phyloP scores from a whole-genome alignment of 805 yeast genomes.

The Candida lessepsii region DNA sequence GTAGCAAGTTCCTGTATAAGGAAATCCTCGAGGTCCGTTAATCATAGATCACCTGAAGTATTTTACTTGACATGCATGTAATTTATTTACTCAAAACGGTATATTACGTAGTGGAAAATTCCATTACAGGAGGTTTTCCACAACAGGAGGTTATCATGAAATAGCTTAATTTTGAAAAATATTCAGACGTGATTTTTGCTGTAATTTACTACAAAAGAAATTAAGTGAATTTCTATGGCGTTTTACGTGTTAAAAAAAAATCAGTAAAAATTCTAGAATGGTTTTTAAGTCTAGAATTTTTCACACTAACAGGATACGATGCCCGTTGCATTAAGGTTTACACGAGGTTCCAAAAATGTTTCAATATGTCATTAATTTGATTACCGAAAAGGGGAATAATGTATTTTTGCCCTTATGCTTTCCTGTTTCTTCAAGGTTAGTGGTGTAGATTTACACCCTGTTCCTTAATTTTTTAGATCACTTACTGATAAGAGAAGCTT shows the following conservation, averaged over 20 bases:
- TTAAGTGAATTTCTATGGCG: neutral
- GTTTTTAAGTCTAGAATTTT: neutral
- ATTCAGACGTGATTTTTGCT: neutral
- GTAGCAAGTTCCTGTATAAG: too few species aligned
- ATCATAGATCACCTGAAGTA: too few species aligned
- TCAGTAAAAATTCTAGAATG: conserved; percentile 1
- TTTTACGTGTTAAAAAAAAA: neutral
- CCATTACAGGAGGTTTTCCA: neutral
- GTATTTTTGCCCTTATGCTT: too few species aligned
- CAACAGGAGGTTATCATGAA: neutral
- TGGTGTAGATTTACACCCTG: neutral
- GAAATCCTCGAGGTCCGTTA: too few species aligned
- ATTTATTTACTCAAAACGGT: too few species aligned
- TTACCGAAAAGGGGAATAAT: too few species aligned
- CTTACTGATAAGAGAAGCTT: neutral
- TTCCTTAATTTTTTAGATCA: neutral
- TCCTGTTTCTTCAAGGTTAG: too few species aligned
- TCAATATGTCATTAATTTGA: too few species aligned
- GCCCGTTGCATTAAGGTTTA: neutral
- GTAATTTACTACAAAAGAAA: conserved; percentile 5
- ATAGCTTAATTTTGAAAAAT: neutral
- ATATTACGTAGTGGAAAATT: neutral
- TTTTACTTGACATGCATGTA: too few species aligned
- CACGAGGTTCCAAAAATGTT: too few species aligned
- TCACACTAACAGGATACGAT: neutral